Evolutionary conservation across 495 filamentous ascomycete genomes (phyloP), one percentile per base, ranked within the genome.

Genomic region (Aspergillus coremiiformis): DNA sequence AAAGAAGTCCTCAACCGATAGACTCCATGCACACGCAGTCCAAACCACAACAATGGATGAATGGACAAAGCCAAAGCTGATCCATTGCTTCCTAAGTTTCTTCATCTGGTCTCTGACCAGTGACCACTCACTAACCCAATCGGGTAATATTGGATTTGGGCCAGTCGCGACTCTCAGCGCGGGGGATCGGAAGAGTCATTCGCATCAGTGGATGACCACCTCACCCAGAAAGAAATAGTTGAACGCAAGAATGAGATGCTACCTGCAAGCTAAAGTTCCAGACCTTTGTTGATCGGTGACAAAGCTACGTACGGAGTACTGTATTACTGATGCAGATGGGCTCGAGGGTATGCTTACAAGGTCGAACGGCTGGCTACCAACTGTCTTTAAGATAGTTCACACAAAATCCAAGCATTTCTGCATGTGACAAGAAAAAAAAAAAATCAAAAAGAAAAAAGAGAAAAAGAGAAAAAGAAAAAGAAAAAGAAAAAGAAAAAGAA

Each of bases 381-480:
- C 26, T 42, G 33, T 22, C 12, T 17, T n/a, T 30, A 24, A 43
- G 35, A 51, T 24, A 30, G 37, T 15, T n/a, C 37, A 22, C 43
- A n/a, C 48, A 43, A 50, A 39, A 10, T 29, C 23, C 48, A 15
- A 43, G 23, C 23, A 23, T 22, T 21, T 30, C 22, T 51, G 48
- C 48, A 37, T 51, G 48, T 51, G 48, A 51, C 48, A 29, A n/a
- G 48, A 23, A 43, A 51, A 51, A 48, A 27, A 37, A 30, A 20
- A 37, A n/a, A n/a, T n/a, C n/a, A n/a, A n/a, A 33, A 30, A 33
- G 45, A 30, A 27, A 19, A 29, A 29, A 30, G 45, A 10, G 20
- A 12, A 14, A 17, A 15, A 29, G 5, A 14, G 8, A 17, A 42
- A 11, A 23, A 21, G 19, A 43, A 23, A 20, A 11, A 43, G 20